A percentile compares a stretch with the other conserved stretches of the same genome.
Conservation (phyloP, 176 grass and related monocot species). For the Thalia dealbata region DNA sequence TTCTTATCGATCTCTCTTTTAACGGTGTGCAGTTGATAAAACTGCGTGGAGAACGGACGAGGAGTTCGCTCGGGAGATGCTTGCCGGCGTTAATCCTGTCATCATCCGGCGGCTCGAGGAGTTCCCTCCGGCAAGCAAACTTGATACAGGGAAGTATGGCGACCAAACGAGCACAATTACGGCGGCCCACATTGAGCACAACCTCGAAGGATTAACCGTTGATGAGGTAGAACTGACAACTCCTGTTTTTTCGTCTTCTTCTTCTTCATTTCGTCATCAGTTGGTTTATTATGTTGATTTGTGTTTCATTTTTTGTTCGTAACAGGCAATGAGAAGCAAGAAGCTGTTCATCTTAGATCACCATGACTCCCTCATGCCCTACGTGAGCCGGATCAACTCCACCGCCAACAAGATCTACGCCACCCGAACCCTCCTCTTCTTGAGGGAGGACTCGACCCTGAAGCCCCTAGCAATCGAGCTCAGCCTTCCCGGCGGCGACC, state of each 20-base stretch:
- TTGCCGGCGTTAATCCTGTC: constrained; percentile 85
- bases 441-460: constrained; percentile 40
- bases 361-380: constrained; percentile 80
- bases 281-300: too few species aligned
- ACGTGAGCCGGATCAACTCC: constrained; percentile 54
- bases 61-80: constrained; percentile 77
- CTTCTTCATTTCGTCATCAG: too few species aligned
- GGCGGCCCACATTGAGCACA: constrained; percentile 42
- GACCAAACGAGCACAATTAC: constrained; percentile 70
- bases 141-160: constrained; percentile 53
- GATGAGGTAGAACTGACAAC: constrained; percentile 29
- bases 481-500: constrained; percentile 36
- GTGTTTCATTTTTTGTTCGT: background rate
- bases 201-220: constrained; percentile 50
- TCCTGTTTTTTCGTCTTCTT: too few species aligned
- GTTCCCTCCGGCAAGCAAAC: constrained; percentile 64
- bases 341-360: constrained; percentile 81
- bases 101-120: constrained; percentile 52
- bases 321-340: constrained; percentile 47
- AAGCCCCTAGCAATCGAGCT: constrained; percentile 71
- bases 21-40: constrained; percentile 32
- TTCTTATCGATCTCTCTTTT: background rate
- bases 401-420: constrained; percentile 68
- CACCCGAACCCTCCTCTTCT: constrained; percentile 59
- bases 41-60: constrained; percentile 78